Conservation (phyloP, 441 rosid species). For the Pelargonium fulgidum region DNA sequence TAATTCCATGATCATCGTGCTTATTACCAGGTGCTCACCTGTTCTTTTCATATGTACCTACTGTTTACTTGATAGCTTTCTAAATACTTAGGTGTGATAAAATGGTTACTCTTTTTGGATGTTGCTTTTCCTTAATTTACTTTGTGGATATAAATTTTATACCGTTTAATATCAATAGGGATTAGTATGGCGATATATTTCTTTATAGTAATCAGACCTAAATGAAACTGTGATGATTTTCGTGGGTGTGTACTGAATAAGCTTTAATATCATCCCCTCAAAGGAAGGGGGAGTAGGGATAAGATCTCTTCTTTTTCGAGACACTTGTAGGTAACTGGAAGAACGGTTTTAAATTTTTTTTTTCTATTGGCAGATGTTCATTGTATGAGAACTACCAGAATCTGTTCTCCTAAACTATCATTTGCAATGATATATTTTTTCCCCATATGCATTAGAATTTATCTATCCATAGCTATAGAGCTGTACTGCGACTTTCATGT, state of each 20-base stretch:
- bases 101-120: not conserved
- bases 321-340: constrained; percentile 11
- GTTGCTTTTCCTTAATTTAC: not conserved
- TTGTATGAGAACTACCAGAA: not conserved
- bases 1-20: constrained; percentile 60
- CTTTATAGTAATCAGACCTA: not conserved
- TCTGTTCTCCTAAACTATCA: not conserved
- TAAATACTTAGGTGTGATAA: not conserved
- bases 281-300: not conserved
- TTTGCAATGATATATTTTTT: not conserved
- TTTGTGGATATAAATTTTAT: not conserved
- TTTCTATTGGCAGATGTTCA: not conserved
- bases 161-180: not conserved
- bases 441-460: not conserved
- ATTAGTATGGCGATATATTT: not conserved
- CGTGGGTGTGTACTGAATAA: not conserved
- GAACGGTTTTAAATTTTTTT: not conserved
- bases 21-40: constrained; percentile 56
- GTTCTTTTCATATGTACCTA: constrained; percentile 17
- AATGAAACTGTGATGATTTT: not conserved
- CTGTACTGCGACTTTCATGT: not conserved
- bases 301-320: constrained; percentile 1
- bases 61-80: constrained; percentile 15
- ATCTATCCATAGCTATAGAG: not conserved
- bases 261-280: not conserved